Base-by-base conservation (phyloP, 2,329 filamentous ascomycete genomes). In the Trichoderma harzianum region DNA sequence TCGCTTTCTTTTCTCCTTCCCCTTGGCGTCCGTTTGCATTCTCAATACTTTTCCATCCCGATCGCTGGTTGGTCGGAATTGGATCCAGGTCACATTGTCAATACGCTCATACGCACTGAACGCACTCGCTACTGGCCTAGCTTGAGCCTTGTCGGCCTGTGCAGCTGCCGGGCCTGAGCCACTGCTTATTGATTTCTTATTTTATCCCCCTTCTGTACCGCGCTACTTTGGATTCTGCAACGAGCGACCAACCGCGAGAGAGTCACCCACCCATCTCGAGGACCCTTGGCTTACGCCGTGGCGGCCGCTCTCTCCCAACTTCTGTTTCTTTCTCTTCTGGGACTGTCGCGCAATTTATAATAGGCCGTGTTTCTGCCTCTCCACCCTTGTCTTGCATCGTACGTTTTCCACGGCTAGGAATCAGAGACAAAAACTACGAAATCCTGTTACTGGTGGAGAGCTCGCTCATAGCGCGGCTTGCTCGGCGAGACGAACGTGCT, bases 401-500 rank as follows among this genome's bases (percentile, higher is more conserved):
- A 53, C 57, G 55, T 51, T 60, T 47, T 21, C 26, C 28, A 16
- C 39, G n/a, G 36, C 36, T 10, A 6, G 26, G 32, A 18, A 39
- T 39, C 24, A 58, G 53, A 57, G 18, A 68, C 24, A 60, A 32
- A 36, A 18, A 16, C 16, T 43, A 34, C 60, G 7, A 12, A 43
- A 43, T 39, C 57, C 43, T 62, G 34, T 18, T 51, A 21, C 39
- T 69, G 39, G 65, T 53, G 67, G 67, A 36, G 67, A 47, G 36
- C 66, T 26, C 26, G 21, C 34, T 36, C 34, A 53, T 53, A 60
- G 67, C 67, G 57, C 67, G 67, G 67, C 67, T 69, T 58, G 21
- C 32, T 69, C 67, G 67, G 67, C 57, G 36, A 69, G 55, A 69
- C 36, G 24, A 30, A 24, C 24, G n/a, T 69, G 67, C 67, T 69